Evolutionary conservation across 2,329 filamentous ascomycete species (phyloP).

Genomic region (Aureobasidium sp.): DNA sequence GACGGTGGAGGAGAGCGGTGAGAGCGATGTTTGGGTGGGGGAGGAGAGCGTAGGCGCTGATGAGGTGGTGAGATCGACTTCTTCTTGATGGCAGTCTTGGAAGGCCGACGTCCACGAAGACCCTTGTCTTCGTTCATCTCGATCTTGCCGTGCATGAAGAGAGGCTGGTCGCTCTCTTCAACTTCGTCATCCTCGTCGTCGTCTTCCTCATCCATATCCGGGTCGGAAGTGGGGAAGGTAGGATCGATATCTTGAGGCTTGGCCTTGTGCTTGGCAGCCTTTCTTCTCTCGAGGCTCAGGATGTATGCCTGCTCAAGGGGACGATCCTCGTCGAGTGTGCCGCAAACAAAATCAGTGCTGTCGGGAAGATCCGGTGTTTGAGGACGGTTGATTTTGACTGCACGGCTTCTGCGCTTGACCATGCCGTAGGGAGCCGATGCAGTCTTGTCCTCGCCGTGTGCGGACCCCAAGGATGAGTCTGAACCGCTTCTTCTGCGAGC

Average conservation of each 20-base stretch:
- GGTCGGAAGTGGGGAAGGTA: constrained; percentile 91
- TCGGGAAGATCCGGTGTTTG: constrained; percentile 72
- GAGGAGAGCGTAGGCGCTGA: constrained; percentile 50
- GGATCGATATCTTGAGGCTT: constrained; percentile 98
- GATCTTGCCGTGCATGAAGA: constrained; percentile 58
- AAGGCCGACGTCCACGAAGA: constrained; percentile 31
- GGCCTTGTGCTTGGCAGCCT: constrained; percentile 69
- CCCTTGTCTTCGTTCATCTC: constrained; percentile 58
- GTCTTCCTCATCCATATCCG: constrained; percentile 73
- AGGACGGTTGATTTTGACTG: constrained; percentile 26
- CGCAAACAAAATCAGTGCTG: constrained; percentile 98
- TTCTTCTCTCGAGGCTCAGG: constrained; percentile 72
- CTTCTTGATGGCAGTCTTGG: constrained; percentile 26
- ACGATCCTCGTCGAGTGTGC: constrained; percentile 90
- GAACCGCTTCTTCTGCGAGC: constrained; percentile 40
- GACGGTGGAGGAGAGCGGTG: constrained; percentile 42
- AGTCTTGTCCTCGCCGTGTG: constrained; percentile 22
- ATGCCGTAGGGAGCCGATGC: constrained; percentile 30
- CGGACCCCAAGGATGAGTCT: constrained; percentile 47
- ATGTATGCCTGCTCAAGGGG: constrained; percentile 92
- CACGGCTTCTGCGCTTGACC: constrained; percentile 27
- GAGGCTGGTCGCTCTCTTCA: constrained; percentile 59
- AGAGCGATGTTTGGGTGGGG: constrained; percentile 18
- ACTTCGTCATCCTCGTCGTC: constrained; percentile 41
- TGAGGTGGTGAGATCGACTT: constrained; percentile 51